Conservation (phyloP, 2,329 filamentous ascomycete species). For the Alternaria alternata region DNA sequence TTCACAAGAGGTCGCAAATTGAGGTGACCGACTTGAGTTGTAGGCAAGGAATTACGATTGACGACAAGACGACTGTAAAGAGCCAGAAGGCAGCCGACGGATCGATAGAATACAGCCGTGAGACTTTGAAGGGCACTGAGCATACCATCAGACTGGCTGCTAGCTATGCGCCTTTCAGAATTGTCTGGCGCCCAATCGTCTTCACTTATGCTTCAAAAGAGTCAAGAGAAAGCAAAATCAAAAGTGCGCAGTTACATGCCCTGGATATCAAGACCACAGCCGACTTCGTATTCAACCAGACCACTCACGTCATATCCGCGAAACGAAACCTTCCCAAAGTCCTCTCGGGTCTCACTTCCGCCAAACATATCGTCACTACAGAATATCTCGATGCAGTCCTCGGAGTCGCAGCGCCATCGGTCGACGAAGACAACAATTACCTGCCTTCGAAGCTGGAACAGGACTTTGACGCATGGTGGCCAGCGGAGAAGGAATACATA, state of each 20-base stretch:
- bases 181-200: slow-evolving; percentile 82
- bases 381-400: slow-evolving; percentile 77
- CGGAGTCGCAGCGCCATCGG: slow-evolving; percentile 60
- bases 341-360: slow-evolving; percentile 85
- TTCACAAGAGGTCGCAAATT: slow-evolving; percentile 72
- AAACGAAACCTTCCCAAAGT: slow-evolving; percentile 91
- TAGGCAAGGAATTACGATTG: slow-evolving; percentile 82
- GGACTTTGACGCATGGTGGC: slow-evolving; percentile 83
- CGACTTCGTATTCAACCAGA: slow-evolving; percentile 73
- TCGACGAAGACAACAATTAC: slow-evolving; percentile 54
- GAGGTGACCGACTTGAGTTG: slow-evolving; percentile 79
- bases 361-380: slow-evolving; percentile 76
- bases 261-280: slow-evolving; percentile 87
- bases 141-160: slow-evolving; percentile 77
- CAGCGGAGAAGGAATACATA: slow-evolving; percentile 73
- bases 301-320: slow-evolving; percentile 87
- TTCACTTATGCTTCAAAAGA: slow-evolving; percentile 80
- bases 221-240: slow-evolving; percentile 59
- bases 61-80: slow-evolving; percentile 72
- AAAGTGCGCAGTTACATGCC: slow-evolving; percentile 74
- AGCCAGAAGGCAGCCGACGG: slow-evolving; percentile 60
- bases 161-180: slow-evolving; percentile 70
- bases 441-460: slow-evolving; percentile 71
- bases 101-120: slow-evolving; percentile 34
- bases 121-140: slow-evolving; percentile 45